Conservation (phyloP, 164 flowering plant genomes). For the Cinnamomum micranthum region DNA sequence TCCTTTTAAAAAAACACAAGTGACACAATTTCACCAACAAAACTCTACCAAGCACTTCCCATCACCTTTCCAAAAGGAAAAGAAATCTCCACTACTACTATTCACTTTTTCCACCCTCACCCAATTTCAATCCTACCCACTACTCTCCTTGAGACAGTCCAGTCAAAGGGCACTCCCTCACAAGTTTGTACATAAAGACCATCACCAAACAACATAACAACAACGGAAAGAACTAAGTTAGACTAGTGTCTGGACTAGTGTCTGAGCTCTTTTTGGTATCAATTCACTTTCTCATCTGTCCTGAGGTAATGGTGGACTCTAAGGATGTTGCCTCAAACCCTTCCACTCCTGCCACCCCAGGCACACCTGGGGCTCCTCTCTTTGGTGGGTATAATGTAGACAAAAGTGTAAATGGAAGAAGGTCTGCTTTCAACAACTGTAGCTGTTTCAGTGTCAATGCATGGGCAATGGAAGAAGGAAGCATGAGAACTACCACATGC, state of each 20-base stretch:
- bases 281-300: background rate
- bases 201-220: background rate
- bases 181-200: slow-evolving; percentile 4
- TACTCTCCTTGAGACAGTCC: background rate
- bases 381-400: slow-evolving; percentile 44
- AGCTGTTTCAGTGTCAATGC: slow-evolving; percentile 53
- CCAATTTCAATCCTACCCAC: slow-evolving; percentile 13
- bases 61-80: background rate
- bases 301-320: slow-evolving; percentile 28
- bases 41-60: slow-evolving; percentile 8
- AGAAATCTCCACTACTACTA: background rate
- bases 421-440: slow-evolving; percentile 43
- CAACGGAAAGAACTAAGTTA: background rate
- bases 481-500: slow-evolving; percentile 36
- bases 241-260: background rate
- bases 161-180: background rate
- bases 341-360: slow-evolving; percentile 57
- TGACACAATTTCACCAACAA: background rate
- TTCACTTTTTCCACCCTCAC: background rate
- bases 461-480: slow-evolving; percentile 52
- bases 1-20: slow-evolving; percentile 2
- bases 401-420: slow-evolving; percentile 18
- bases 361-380: slow-evolving; percentile 63
- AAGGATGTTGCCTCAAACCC: slow-evolving; percentile 44
- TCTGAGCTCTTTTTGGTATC: background rate